A percentile compares a stretch with the other conserved stretches of the same genome.
Conservation (phyloP, 1,139 yeast genomes). For the Candida neerlandica region DNA sequence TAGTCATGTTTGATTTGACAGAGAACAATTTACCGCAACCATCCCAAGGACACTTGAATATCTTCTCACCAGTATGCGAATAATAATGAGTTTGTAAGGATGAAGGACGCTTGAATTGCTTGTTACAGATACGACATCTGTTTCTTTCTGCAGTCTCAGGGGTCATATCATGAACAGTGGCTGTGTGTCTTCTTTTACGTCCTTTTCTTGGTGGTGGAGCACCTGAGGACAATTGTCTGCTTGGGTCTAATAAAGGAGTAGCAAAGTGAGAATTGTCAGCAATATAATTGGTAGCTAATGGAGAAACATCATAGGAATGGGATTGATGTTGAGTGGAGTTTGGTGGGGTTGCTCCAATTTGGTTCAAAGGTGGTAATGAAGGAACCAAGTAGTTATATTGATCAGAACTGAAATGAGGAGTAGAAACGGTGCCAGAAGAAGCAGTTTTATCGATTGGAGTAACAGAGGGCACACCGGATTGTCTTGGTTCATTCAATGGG, state of each 20-base stretch:
- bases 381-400: constrained; percentile 12
- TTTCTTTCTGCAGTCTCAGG: constrained; percentile 39
- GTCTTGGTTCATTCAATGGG: constrained; percentile 6
- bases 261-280: constrained; percentile 5
- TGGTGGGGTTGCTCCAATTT: constrained; percentile 6
- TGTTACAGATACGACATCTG: constrained; percentile 69
- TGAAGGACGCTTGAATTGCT: constrained; percentile 79
- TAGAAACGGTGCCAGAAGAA: not conserved
- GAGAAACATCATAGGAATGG: constrained; percentile 5
- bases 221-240: constrained; percentile 4
- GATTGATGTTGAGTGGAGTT: constrained; percentile 1
- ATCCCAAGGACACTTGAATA: constrained; percentile 66
- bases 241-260: constrained; percentile 2
- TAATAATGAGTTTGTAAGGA: constrained; percentile 79
- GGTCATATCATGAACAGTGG: constrained; percentile 30
- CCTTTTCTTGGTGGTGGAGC: constrained; percentile 5
- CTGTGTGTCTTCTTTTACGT: constrained; percentile 21
- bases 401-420: constrained; percentile 5
- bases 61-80: constrained; percentile 87
- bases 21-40: constrained; percentile 73
- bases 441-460: constrained; percentile 4
- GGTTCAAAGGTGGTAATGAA: constrained; percentile 11
- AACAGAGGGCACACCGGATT: not conserved
- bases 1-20: constrained; percentile 77
- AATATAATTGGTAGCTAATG: constrained; percentile 5